A percentile compares a stretch with the other conserved stretches of the same genome.
phyloP scores from a whole-genome alignment of 2,329 filamentous ascomycete genomes.

The Tolypocladium inflatum region DNA sequence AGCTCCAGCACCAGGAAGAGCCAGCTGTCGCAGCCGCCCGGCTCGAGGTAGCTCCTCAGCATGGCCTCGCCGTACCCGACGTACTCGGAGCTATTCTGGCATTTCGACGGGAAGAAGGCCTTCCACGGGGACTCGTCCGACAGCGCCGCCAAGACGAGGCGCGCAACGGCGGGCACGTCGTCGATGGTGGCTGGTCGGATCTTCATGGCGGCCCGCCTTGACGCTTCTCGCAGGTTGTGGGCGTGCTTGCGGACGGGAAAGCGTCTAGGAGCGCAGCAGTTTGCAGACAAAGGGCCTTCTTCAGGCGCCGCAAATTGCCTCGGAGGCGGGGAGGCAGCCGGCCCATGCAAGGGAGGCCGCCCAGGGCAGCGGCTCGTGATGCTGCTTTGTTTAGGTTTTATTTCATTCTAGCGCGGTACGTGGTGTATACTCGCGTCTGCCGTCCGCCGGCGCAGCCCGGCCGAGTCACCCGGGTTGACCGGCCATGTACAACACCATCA shows the following conservation, averaged over 20 bases:
- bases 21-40: neutral
- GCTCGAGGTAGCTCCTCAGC: slow-evolving; percentile 1
- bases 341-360: neutral
- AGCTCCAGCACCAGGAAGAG: slow-evolving; percentile 7
- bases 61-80: neutral
- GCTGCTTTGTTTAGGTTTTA: neutral
- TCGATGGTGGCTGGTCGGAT: slow-evolving; percentile 6
- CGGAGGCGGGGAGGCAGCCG: neutral
- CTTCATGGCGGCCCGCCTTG: slow-evolving; percentile 1
- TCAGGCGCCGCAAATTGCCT: neutral
- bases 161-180: slow-evolving; percentile 9
- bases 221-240: neutral
- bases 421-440: neutral
- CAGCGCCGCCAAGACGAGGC: slow-evolving; percentile 7
- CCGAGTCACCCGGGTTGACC: neutral
- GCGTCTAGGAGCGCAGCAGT: neutral
- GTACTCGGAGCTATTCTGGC: neutral
- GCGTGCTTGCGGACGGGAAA: too few species aligned
- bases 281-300: neutral
- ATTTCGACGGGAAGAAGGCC: slow-evolving; percentile 2
- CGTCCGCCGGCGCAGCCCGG: neutral
- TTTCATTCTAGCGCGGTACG: neutral
- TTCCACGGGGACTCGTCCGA: slow-evolving; percentile 8
- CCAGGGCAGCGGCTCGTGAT: neutral
- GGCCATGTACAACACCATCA: neutral